phyloP scores from a whole-genome alignment of 1,284 basidiomycete species.

The Microstroma glucosiphilum region DNA sequence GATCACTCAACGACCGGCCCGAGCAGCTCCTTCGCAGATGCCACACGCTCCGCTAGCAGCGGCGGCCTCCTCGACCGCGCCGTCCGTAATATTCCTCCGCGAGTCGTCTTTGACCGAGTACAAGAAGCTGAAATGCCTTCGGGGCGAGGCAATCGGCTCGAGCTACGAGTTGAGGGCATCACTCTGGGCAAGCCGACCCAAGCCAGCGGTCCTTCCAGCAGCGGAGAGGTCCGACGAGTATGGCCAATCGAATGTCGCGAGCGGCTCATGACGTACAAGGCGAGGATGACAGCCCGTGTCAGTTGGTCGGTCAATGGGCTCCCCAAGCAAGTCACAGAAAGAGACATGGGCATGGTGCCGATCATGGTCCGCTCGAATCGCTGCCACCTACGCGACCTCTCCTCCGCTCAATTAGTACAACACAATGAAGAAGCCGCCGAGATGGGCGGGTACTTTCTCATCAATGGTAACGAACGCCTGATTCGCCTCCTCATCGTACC shows the following conservation, averaged over 20 bases:
- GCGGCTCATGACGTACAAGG: slow-evolving; percentile 82
- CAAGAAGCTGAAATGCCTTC: slow-evolving; percentile 28
- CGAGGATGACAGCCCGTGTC: slow-evolving; percentile 81
- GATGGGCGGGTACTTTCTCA: slow-evolving; percentile 96
- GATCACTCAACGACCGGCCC: slow-evolving; percentile 53
- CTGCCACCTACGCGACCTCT: slow-evolving; percentile 80
- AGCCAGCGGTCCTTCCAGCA: slow-evolving; percentile 3
- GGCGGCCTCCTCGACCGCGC: slow-evolving; percentile 74
- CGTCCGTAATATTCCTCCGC: slow-evolving; percentile 76
- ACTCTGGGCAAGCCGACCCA: slow-evolving; percentile 70
- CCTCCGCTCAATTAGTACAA: slow-evolving; percentile 77
- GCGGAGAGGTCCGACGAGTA: slow-evolving; percentile 54
- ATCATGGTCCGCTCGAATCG: slow-evolving; percentile 96
- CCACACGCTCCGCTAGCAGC: slow-evolving; percentile 64
- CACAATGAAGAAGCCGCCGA: slow-evolving; percentile 96
- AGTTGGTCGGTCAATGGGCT: slow-evolving; percentile 75
- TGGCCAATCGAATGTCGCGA: slow-evolving; percentile 82
- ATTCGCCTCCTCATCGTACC: slow-evolving; percentile 93
- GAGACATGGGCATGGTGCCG: slow-evolving; percentile 86
- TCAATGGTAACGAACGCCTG: slow-evolving; percentile 98
- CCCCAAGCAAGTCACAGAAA: slow-evolving; percentile 67
- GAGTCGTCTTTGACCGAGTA: slow-evolving; percentile 83
- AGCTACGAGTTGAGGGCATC: slow-evolving; percentile 81
- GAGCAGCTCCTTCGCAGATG: slow-evolving; percentile 58
- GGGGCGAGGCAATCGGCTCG: slow-evolving; percentile 51